These are phyloP conservation scores for Starmerella apicola DNA, from an alignment of 805 yeast species.

Conservation along the genomic window DNA sequence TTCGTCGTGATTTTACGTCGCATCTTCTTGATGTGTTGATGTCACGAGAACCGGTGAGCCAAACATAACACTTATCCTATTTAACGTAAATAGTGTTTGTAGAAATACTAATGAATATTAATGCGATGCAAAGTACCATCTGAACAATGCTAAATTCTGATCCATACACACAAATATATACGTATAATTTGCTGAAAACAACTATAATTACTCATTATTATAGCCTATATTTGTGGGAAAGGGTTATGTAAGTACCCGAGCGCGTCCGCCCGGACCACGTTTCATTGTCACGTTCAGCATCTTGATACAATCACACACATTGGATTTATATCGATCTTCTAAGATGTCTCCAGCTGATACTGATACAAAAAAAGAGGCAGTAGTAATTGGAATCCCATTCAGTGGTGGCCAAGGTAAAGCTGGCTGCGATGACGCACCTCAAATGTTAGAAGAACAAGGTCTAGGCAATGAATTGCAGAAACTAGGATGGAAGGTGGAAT, in stretches of 20 bases:
- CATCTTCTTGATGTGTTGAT: constrained; percentile 16
- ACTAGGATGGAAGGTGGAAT: constrained; percentile 62
- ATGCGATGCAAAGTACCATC: no score
- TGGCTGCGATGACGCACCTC: constrained; percentile 94
- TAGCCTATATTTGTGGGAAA: no score
- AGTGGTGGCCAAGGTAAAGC: constrained; percentile 90
- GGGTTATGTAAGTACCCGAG: not conserved
- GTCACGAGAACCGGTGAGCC: constrained; percentile 25
- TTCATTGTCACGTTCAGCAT: not conserved
- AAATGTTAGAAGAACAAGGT: constrained; percentile 61
- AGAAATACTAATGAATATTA: no score
- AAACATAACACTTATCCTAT: no score
- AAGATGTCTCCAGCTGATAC: not conserved
- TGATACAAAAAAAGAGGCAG: constrained; percentile 7
- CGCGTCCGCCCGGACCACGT: not conserved
- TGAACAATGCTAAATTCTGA: no score
- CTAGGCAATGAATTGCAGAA: constrained; percentile 46
- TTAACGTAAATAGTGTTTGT: no score
- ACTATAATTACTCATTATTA: not conserved
- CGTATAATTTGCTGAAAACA: not conserved
- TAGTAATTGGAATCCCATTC: constrained; percentile 75
- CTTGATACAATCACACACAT: no score
- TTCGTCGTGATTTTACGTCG: constrained; percentile 20
- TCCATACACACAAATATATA: no score
- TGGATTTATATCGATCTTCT: no score